Evolutionary conservation across 164 flowering plant species (phyloP).

Genomic region (Dillenia suffruticosa): DNA sequence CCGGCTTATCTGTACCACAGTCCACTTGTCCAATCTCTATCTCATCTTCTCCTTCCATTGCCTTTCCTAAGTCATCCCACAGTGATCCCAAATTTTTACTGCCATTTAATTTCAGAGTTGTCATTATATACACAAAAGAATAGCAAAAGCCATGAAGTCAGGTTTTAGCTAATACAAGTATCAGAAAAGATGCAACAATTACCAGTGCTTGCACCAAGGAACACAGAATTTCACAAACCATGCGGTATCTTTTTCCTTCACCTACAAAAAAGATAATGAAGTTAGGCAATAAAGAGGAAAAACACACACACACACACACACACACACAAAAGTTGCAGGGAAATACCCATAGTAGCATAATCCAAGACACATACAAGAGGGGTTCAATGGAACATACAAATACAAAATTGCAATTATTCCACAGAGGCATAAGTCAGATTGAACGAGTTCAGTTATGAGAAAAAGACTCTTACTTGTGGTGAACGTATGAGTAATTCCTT

Average conservation of each 20-base stretch:
- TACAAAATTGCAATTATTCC: too few relatives aligned
- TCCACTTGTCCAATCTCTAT: slow-evolving; percentile 96
- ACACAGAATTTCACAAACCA: slow-evolving; percentile 97
- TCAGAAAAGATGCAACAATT: slow-evolving; percentile 16
- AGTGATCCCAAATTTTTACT: slow-evolving; percentile 90
- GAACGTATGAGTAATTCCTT: too few relatives aligned
- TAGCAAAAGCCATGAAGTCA: not conserved
- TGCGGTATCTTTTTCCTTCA: slow-evolving; percentile 93
- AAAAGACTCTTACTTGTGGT: too few relatives aligned
- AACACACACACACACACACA: not conserved
- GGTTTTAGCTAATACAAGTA: not conserved
- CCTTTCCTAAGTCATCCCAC: slow-evolving; percentile 90
- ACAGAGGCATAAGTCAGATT: too few relatives aligned
- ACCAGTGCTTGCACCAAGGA: slow-evolving; percentile 99
- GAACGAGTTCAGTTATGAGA: too few relatives aligned
- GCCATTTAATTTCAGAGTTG: slow-evolving; percentile 17
- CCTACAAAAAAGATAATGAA: slow-evolving; percentile 29
- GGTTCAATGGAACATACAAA: too few relatives aligned
- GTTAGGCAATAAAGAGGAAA: too few relatives aligned
- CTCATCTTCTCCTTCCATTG: slow-evolving; percentile 87
- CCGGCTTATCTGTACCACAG: slow-evolving; percentile 60
- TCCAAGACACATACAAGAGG: too few relatives aligned
- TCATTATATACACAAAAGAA: not conserved
- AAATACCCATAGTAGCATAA: too few relatives aligned
- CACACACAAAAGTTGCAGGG: not conserved